Conservation (phyloP, 768 basidiomycete species). For the Sarcomyxa edulis region DNA sequence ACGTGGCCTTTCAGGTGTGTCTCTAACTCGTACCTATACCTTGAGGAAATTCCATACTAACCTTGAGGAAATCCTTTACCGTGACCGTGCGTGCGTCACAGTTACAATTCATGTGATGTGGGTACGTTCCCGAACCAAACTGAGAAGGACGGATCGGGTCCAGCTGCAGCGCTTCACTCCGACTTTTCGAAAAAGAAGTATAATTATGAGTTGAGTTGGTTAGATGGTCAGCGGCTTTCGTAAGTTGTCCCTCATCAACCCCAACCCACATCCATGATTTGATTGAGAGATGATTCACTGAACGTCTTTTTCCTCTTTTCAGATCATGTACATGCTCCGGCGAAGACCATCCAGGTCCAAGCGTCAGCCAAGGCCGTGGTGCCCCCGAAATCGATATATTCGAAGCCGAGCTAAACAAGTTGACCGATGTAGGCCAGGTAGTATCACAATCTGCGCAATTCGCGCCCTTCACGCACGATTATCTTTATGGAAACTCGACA, state of each 20-base stretch:
- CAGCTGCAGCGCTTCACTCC: slow-evolving; percentile 55
- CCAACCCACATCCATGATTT: neutral
- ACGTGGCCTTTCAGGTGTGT: slow-evolving; percentile 77
- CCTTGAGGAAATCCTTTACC: neutral
- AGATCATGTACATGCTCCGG: slow-evolving; percentile 74
- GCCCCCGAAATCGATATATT: slow-evolving; percentile 83
- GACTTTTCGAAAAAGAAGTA: slow-evolving; percentile 42
- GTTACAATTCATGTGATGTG: slow-evolving; percentile 65
- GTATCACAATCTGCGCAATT: slow-evolving; percentile 77
- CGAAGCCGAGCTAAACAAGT: slow-evolving; percentile 68
- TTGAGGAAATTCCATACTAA: too few relatives aligned
- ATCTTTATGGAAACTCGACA: slow-evolving; percentile 28
- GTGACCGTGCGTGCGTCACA: slow-evolving; percentile 13
- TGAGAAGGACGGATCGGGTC: slow-evolving; percentile 40
- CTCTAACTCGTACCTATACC: neutral
- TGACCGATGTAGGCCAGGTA: slow-evolving; percentile 35
- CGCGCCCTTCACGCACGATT: slow-evolving; percentile 47
- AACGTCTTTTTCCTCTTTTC: neutral
- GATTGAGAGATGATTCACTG: neutral
- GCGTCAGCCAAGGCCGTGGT: slow-evolving; percentile 48
- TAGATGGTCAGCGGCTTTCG: slow-evolving; percentile 75
- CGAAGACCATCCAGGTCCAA: slow-evolving; percentile 76
- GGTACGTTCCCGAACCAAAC: slow-evolving; percentile 80
- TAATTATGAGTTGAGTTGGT: slow-evolving; percentile 62
- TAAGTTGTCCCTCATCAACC: slow-evolving; percentile 23